Evolutionary conservation across 306 rosid species (phyloP).

Genomic region (Ammopiptanthus mongolicus): DNA sequence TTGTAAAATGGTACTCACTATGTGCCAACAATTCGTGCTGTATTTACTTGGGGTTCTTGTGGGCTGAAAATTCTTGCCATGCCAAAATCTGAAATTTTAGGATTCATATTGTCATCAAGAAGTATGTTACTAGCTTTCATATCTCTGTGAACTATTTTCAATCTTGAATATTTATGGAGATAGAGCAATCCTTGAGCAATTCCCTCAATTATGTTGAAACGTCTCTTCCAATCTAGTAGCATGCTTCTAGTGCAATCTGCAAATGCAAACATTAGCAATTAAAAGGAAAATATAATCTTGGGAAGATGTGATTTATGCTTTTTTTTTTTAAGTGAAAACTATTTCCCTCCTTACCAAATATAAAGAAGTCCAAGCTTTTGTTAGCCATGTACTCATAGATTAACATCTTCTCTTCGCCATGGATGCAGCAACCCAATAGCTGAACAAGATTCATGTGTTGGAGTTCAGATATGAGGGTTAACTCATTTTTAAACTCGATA

Average conservation of each 20-base stretch:
- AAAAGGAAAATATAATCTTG: background rate
- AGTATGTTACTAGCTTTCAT: constrained; percentile 24
- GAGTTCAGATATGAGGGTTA: constrained; percentile 24
- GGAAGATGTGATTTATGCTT: too few relatives aligned
- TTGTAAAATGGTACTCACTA: background rate
- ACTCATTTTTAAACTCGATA: constrained; percentile 24
- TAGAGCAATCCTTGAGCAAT: constrained; percentile 24
- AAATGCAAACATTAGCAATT: background rate
- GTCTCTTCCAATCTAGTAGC: constrained; percentile 13
- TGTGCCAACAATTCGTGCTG: constrained; percentile 24
- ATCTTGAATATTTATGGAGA: constrained; percentile 25
- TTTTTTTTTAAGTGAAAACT: background rate
- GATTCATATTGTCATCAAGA: constrained; percentile 17
- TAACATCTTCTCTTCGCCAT: constrained; percentile 19
- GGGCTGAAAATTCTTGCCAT: background rate
- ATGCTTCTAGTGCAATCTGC: background rate
- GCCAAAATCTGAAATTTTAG: constrained; percentile 26
- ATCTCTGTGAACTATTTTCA: constrained; percentile 13
- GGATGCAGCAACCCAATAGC: constrained; percentile 20
- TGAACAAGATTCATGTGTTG: constrained; percentile 28
- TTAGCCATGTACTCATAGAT: constrained; percentile 22
- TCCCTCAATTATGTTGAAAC: constrained; percentile 23
- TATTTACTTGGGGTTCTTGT: background rate
- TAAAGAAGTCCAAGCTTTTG: constrained; percentile 20
- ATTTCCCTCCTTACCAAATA: constrained; percentile 17